These are phyloP conservation scores for Neobulgaria alba DNA, from an alignment of 2,329 filamentous ascomycete species.

Conservation along the genomic window DNA sequence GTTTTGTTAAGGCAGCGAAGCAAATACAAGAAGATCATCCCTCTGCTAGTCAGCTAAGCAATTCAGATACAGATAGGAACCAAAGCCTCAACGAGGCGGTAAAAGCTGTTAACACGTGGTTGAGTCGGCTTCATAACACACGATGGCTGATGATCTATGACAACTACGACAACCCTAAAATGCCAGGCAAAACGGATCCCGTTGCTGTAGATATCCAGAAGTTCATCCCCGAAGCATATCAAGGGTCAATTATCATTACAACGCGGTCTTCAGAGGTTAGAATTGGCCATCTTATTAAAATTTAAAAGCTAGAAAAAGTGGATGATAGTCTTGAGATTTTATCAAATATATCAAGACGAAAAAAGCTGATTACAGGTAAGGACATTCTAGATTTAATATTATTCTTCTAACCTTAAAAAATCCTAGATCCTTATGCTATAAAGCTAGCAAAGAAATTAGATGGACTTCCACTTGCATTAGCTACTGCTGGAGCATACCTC, in stretches of 20 bases:
- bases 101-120: constrained; percentile 2
- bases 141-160: constrained; percentile 8
- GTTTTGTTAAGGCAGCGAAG: constrained; percentile 14
- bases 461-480: constrained; percentile 6
- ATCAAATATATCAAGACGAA: constrained; percentile 1
- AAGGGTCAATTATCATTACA: constrained; percentile 10
- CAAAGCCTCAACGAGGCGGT: constrained; percentile 4
- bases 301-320: constrained; percentile 5
- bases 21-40: constrained; percentile 7
- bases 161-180: constrained; percentile 7
- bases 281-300: constrained; percentile 2
- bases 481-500: constrained; percentile 8
- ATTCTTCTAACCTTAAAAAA: constrained; percentile 1
- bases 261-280: constrained; percentile 5
- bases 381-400: constrained; percentile 3
- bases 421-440: constrained; percentile 5
- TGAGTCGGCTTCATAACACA: constrained; percentile 6
- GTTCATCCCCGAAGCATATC: constrained; percentile 5
- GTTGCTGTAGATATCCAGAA: constrained; percentile 3
- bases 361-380: constrained; percentile 4
- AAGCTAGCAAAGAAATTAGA: constrained; percentile 6
- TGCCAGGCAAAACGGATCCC: constrained; percentile 1
- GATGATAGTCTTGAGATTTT: constrained; percentile 7
- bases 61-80: constrained; percentile 3
- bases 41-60: constrained; percentile 1